Conservation (phyloP, 805 yeast species). For the Lachancea sp. region DNA sequence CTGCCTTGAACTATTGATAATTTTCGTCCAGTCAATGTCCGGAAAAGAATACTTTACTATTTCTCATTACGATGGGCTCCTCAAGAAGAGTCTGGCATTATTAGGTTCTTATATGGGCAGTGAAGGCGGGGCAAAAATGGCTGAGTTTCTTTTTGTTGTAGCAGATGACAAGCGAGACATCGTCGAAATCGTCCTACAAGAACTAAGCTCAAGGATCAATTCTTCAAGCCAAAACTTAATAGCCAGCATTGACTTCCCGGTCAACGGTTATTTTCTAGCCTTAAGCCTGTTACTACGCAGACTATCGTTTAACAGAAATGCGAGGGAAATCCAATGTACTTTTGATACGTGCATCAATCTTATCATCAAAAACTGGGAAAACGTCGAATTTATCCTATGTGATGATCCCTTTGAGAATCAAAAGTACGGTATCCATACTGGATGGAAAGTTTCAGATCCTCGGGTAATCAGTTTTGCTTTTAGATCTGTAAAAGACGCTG, state of each 20-base stretch:
- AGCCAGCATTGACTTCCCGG: constrained; percentile 43
- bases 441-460: constrained; percentile 37
- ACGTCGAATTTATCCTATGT: constrained; percentile 42
- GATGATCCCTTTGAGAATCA: constrained; percentile 69
- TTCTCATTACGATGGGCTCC: constrained; percentile 13
- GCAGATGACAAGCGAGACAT: constrained; percentile 28
- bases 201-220: constrained; percentile 32
- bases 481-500: constrained; percentile 76
- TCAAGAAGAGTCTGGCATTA: constrained; percentile 30
- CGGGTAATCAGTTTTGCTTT: constrained; percentile 63
- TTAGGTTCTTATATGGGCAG: constrained; percentile 50
- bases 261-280: constrained; percentile 69
- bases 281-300: constrained; percentile 41
- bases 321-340: not conserved
- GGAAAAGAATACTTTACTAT: not conserved
- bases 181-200: constrained; percentile 30
- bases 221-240: constrained; percentile 35
- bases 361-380: constrained; percentile 31
- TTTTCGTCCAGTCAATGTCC: constrained; percentile 24
- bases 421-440: constrained; percentile 13
- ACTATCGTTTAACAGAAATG: constrained; percentile 12
- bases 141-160: constrained; percentile 44
- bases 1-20: constrained; percentile 42
- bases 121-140: constrained; percentile 71
- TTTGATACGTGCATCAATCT: constrained; percentile 14